Base-by-base conservation (phyloP, 2,329 filamentous ascomycete species). In the Talaromyces sp. region DNA sequence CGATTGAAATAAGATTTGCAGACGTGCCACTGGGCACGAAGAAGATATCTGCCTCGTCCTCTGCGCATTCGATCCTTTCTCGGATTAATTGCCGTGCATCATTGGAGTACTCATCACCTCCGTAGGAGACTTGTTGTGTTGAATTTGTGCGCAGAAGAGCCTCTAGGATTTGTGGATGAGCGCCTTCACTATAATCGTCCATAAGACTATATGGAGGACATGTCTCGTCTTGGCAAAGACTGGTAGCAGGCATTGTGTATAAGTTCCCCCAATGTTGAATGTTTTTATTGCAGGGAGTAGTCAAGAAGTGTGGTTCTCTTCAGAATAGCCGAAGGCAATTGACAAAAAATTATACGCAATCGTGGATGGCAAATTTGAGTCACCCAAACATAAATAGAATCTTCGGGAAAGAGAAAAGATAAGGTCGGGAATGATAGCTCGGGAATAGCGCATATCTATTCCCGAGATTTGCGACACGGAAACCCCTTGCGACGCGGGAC, bases 21-120 rank as follows among this genome's bases (percentile, higher is more conserved):
- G 78, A 78, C 0, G 79, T 81, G 11, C 79, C 79, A 49, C 77
- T 81, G 1, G 79, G 78, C 0, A 81, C 79, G 47, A 81, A 81
- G 62, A 79, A 79, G 50, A 81, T 71, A 40, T 75, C 76, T 0
- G 78, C 77, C 20, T 72, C 69, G 20, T 78, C 73, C 3, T 66
- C 63, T 13, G 63, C 55, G 36, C 62, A 57, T 10, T 62, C 49
- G 19, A 73, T 60, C 27, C 63, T 64, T 2, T 63, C 42, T 32
- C 75, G 71, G 44, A 81, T 79, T 27, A 74, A 63, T 39, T 70
- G 64, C 1, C 76, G 67, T 0, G 79, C 79, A 13, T 74, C 63
- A 14, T 71, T 65, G 58, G 70, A 74, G 57, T 76, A 80, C 2
- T 75, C 65, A 47, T 81, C 79, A 29, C 68, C 69, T 13, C 79